phyloP scores from a whole-genome alignment of 2,329 filamentous ascomycete species.

The Iodosphaeria phyllophila region DNA sequence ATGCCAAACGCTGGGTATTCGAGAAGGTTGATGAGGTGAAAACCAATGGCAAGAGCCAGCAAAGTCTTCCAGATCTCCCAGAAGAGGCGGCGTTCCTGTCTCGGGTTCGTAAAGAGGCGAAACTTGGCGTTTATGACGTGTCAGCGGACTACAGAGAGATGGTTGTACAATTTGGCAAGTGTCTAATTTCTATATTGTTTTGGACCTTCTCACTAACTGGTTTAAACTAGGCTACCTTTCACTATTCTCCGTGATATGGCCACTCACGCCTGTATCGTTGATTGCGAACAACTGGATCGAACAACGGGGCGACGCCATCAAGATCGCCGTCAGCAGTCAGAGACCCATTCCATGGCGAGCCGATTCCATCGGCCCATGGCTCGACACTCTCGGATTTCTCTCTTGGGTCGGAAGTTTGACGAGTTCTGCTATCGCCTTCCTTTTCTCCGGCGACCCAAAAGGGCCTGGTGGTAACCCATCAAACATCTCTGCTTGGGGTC shows the following conservation, averaged over 20 bases:
- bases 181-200: not conserved
- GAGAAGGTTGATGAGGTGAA: slow-evolving; percentile 65
- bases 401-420: slow-evolving; percentile 86
- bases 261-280: slow-evolving; percentile 76
- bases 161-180: slow-evolving; percentile 57
- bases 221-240: slow-evolving; percentile 61
- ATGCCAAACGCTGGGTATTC: slow-evolving; percentile 60
- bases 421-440: slow-evolving; percentile 70
- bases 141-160: slow-evolving; percentile 84
- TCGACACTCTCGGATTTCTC: slow-evolving; percentile 72
- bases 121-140: slow-evolving; percentile 74
- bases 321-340: slow-evolving; percentile 79
- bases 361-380: slow-evolving; percentile 88
- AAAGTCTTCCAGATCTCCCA: slow-evolving; percentile 40
- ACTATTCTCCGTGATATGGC: slow-evolving; percentile 88
- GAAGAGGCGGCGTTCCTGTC: slow-evolving; percentile 69
- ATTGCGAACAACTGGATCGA: slow-evolving; percentile 94
- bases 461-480: slow-evolving; percentile 48
- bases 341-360: slow-evolving; percentile 77
- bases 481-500: slow-evolving; percentile 59
- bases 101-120: slow-evolving; percentile 66
- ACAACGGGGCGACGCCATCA: slow-evolving; percentile 80
- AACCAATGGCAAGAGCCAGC: slow-evolving; percentile 21
- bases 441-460: slow-evolving; percentile 56
- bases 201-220: not conserved